Evolutionary conservation across 139 green algal species (phyloP).

Genomic region (Closterium sp.): DNA sequence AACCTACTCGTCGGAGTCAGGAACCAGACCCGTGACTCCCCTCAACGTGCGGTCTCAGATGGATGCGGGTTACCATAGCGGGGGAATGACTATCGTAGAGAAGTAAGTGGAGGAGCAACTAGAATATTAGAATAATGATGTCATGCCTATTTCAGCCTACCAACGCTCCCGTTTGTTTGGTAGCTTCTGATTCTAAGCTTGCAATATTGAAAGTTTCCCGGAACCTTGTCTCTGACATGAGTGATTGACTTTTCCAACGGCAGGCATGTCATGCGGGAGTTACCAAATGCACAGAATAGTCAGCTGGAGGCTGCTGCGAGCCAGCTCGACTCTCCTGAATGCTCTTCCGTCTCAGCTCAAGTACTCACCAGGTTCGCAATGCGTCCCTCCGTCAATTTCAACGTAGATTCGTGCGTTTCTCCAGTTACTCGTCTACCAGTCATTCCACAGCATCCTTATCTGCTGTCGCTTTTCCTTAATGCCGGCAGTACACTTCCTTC

Average conservation of each 20-base stretch:
- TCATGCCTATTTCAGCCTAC: neutral
- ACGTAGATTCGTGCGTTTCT: neutral
- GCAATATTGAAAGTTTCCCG: too few species aligned
- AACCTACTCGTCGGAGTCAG: neutral
- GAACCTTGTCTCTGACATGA: neutral
- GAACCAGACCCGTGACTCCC: neutral
- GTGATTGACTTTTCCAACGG: neutral
- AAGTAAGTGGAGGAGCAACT: neutral
- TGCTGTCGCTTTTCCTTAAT: too few species aligned
- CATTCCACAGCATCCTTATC: neutral
- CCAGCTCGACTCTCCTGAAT: neutral
- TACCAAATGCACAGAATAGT: neutral
- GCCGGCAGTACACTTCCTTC: too few species aligned
- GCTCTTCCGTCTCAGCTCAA: neutral
- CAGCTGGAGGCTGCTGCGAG: neutral
- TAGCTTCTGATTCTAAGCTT: neutral
- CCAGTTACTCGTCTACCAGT: neutral
- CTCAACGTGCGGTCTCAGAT: neutral
- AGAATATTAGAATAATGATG: neutral
- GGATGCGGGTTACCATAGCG: neutral
- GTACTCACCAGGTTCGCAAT: neutral
- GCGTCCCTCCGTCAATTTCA: neutral
- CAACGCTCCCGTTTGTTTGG: neutral
- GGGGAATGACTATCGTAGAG: neutral
- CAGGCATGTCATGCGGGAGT: neutral